phyloP scores from a whole-genome alignment of 768 basidiomycete species.

The Lactarius pseudohatsudake region DNA sequence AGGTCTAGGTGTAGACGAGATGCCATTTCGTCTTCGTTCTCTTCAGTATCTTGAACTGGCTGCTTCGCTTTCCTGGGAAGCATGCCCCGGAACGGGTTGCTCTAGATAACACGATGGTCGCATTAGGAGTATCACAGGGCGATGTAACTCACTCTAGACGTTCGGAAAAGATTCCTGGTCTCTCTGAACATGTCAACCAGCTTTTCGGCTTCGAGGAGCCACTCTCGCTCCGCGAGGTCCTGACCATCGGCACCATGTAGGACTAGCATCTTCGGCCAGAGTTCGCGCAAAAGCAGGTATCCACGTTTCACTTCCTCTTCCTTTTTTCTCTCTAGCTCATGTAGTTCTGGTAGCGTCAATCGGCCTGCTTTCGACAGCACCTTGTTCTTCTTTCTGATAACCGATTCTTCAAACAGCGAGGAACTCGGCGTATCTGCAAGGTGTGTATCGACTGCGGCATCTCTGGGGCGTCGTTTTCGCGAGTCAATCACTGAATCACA shows the following conservation, averaged over 20 bases:
- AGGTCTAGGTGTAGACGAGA: constrained; percentile 74
- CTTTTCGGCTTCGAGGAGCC: constrained; percentile 82
- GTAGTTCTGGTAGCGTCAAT: constrained; percentile 56
- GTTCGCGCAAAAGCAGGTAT: constrained; percentile 57
- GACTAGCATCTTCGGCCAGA: constrained; percentile 57
- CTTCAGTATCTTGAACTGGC: constrained; percentile 44
- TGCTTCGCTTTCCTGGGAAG: constrained; percentile 49
- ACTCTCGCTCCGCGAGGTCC: constrained; percentile 59
- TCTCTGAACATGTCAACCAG: constrained; percentile 88
- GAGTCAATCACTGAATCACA: constrained; percentile 39
- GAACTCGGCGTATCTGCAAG: constrained; percentile 36
- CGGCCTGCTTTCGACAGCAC: constrained; percentile 38
- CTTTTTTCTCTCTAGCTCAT: constrained; percentile 33
- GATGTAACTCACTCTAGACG: constrained; percentile 56
- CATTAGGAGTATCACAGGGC: not conserved
- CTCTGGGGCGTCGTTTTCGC: constrained; percentile 32
- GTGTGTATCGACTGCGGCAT: constrained; percentile 24
- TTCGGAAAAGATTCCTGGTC: constrained; percentile 79
- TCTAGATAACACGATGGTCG: constrained; percentile 33
- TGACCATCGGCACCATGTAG: constrained; percentile 42
- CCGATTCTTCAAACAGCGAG: constrained; percentile 66
- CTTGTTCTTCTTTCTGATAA: constrained; percentile 41
- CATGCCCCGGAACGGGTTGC: constrained; percentile 67
- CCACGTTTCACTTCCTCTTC: constrained; percentile 61
- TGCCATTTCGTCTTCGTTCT: constrained; percentile 69